phyloP scores from a whole-genome alignment of 2,329 filamentous ascomycete genomes.

The Fusarium xylarioides region DNA sequence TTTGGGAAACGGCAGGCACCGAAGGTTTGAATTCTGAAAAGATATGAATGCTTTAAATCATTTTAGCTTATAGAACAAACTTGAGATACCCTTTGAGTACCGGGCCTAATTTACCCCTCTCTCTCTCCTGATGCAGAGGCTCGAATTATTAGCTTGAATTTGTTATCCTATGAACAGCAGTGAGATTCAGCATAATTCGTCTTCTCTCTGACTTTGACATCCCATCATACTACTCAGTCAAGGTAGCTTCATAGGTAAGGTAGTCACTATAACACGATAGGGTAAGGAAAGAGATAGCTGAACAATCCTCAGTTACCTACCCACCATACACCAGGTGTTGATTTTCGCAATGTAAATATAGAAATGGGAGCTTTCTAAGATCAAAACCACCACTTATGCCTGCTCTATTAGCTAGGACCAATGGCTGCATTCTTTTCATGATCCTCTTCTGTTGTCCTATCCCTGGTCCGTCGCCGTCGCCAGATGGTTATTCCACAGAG shows the following conservation, averaged over 20 bases:
- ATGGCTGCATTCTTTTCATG: not conserved
- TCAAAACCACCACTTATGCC: not conserved
- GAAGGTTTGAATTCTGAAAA: not conserved
- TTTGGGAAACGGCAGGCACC: not conserved
- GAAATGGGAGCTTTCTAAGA: not conserved
- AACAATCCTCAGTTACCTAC: not conserved
- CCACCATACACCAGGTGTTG: not conserved
- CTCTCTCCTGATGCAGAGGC: not conserved
- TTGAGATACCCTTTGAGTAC: not conserved
- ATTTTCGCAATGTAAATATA: not conserved
- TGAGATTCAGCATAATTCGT: not conserved
- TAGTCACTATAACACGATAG: not conserved
- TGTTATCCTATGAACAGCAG: not conserved
- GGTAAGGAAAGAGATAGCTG: not conserved
- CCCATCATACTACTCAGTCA: not conserved
- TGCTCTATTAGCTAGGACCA: not conserved
- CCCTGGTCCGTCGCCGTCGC: conserved; percentile 11
- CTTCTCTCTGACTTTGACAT: not conserved
- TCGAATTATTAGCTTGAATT: not conserved
- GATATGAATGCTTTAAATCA: not conserved
- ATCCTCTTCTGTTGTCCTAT: not conserved
- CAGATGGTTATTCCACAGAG: conserved; percentile 30
- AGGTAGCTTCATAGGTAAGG: not conserved
- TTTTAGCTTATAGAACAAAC: not conserved
- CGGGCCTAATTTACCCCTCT: not conserved